Evolutionary conservation across 441 rosid genomes (phyloP), one percentile per base, ranked within the genome.

Genomic region (Arabidopsis hybrid): DNA sequence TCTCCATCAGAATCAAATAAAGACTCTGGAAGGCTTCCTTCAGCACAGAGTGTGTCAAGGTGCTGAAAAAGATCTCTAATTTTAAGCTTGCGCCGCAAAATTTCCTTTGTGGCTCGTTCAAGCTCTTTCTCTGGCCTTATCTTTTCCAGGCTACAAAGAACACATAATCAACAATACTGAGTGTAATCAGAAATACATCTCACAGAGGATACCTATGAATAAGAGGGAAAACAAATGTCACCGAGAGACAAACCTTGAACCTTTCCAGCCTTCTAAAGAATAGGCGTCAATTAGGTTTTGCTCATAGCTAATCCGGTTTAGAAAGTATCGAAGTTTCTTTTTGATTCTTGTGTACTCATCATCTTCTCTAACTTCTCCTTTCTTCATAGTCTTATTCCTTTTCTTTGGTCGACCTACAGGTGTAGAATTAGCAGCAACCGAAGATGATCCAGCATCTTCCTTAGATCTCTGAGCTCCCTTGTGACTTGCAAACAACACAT

Each of bases 211-310:
- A 64, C 56, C 21, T 38, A 56, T 39, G 59, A 2, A 71, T 71
- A 59, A 12, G 46, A 13, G 5, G n/a, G 5, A 6, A 31, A 26
- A 8, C 17, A 60, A 52, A 60, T 5, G 36, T 56, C 14, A 64
- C 1, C 11, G 0, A 70, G 69, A 77, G 62, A 79, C 90, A 58
- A 65, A 96, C 99, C 97, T 96, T 78, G 86, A 85, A 63, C 97
- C 96, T 87, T 91, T 96, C 99, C 97, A 93, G 67, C 99, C 99
- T 85, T 95, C 97, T 38, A 90, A 81, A 60, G 98, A 95, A 82
- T 95, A 95, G 6, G 97, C 99, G 40, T 84, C 82, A 69, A 95
- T 95, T 64, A 95, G 84, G 81, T 83, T 95, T 79, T 80, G 89
- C 83, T 95, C 97, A 40, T 91, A 93, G 80, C 62, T 84, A 61